Base-by-base conservation (phyloP, 805 yeast genomes). In the Candida wancherniae region DNA sequence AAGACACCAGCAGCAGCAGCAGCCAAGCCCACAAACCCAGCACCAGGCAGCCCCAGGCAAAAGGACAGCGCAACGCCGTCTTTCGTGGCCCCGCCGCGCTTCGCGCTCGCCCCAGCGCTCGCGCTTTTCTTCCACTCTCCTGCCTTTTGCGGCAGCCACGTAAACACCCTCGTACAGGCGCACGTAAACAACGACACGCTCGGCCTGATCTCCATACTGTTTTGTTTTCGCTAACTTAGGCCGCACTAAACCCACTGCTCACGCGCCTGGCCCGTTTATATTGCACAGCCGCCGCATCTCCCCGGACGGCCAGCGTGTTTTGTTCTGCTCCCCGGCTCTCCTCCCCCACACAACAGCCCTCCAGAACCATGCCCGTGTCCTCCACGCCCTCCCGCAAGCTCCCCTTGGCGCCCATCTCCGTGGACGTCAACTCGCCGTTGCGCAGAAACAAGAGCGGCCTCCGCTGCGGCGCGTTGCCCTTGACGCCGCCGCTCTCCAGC, bases 331-430 rank as follows among this genome's bases (percentile, higher is more conserved):
- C 16, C 25, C 14, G 16, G 9, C 15, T 12, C 25, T 6, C n/a
- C 16, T 13, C 25, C 16, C 6, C 16, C 25, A 5, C 9, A 6
- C 9, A 7, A 9, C 19, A 6, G 6, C 29, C 13, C 27, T n/a
- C 22, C 19, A 12, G 10, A 19, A 9, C 24, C 28, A 44, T 44
- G 44, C 42, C 42, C 3, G 36, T 33, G 15, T 37, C 45, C 10
- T 35, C 48, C 20, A 37, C 47, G 12, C 46, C 52, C 13, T 39
- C 57, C 24, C 55, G 53, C 33, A 44, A 66, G 36, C 47, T 56
- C 19, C 66, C 66, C 15, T 58, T 61, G 46, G 66, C 66, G 5
- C 61, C 67, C 18, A 47, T 61, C 36, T 53, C 48, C 37, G 22
- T 58, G 33, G 60, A 60, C 40, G 47, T 49, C 23, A 31, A 39